A percentile compares a stretch with the other conserved stretches of the same genome.
Evolutionary conservation across 371 early-diverging fungal species (phyloP).

Genomic region (Circinella minor): DNA sequence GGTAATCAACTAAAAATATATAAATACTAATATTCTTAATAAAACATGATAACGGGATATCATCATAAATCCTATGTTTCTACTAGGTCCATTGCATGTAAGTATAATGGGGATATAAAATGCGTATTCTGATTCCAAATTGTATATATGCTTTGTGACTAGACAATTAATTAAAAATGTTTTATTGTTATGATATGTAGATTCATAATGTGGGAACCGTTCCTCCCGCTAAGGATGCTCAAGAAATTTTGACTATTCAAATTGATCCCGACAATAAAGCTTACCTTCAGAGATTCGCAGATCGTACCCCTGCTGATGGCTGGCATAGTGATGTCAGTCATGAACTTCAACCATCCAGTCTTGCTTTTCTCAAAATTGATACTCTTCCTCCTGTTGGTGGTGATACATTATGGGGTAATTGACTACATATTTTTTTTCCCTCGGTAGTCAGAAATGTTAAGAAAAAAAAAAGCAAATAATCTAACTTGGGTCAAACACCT

Average conservation of each 20-base stretch:
- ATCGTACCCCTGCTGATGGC: slow-evolving; percentile 4
- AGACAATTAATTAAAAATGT: neutral
- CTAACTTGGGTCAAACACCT: no score
- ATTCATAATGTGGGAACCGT: slow-evolving; percentile 4
- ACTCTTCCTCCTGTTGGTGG: slow-evolving; percentile 61
- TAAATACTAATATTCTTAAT: no score
- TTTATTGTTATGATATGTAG: neutral
- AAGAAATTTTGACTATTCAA: slow-evolving; percentile 8
- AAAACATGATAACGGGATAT: no score
- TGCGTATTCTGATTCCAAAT: neutral
- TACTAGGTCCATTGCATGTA: neutral
- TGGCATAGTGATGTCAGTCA: slow-evolving; percentile 72
- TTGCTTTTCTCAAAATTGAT: slow-evolving; percentile 60
- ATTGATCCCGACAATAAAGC: neutral
- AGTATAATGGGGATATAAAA: neutral
- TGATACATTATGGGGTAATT: slow-evolving; percentile 52
- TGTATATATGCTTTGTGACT: neutral
- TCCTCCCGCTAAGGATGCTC: neutral
- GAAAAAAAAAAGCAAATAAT: no score
- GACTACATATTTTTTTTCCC: no score
- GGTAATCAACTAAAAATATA: no score
- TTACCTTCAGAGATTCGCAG: neutral
- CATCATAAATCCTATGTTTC: no score
- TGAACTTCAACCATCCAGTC: slow-evolving; percentile 61
- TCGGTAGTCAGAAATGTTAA: no score